phyloP scores from a whole-genome alignment of 1,284 basidiomycete species.

The Irpex lacteus region DNA sequence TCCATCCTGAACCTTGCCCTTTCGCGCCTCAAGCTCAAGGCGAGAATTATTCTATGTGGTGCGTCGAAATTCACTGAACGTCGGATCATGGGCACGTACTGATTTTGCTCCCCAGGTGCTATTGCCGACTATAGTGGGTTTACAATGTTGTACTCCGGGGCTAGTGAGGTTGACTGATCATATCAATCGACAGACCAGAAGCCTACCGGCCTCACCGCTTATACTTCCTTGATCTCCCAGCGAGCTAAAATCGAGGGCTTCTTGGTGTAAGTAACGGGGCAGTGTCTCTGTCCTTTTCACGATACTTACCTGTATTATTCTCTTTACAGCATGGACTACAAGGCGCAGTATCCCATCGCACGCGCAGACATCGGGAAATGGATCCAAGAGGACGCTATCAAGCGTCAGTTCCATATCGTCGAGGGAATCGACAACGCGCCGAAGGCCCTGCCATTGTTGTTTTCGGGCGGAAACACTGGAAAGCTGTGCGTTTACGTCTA shows the following conservation, averaged over 20 bases:
- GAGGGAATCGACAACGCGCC: constrained; percentile 75
- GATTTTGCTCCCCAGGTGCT: constrained; percentile 46
- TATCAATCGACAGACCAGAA: constrained; percentile 41
- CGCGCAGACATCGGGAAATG: constrained; percentile 52
- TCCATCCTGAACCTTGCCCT: constrained; percentile 79
- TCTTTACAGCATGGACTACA: constrained; percentile 64
- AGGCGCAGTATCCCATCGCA: constrained; percentile 49
- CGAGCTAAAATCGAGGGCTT: constrained; percentile 83
- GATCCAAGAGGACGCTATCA: constrained; percentile 69
- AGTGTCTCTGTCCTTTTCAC: too few species aligned
- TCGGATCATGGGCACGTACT: too few species aligned
- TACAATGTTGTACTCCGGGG: background rate
- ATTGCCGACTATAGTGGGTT: constrained; percentile 76
- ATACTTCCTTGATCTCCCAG: constrained; percentile 69
- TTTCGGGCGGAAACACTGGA: constrained; percentile 78
- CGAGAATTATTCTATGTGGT: constrained; percentile 79
- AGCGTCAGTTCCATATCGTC: constrained; percentile 72
- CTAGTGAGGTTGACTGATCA: background rate
- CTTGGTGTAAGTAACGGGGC: constrained; percentile 54
- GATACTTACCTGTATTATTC: background rate
- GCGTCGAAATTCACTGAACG: too few species aligned
- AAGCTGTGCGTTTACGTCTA: constrained; percentile 62
- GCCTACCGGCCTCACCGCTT: constrained; percentile 59
- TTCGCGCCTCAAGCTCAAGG: constrained; percentile 70
- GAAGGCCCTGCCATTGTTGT: constrained; percentile 68